These are phyloP conservation scores for Sugiyamaella novakii DNA, from an alignment of 1,139 yeast genomes.

Conservation along the genomic window DNA sequence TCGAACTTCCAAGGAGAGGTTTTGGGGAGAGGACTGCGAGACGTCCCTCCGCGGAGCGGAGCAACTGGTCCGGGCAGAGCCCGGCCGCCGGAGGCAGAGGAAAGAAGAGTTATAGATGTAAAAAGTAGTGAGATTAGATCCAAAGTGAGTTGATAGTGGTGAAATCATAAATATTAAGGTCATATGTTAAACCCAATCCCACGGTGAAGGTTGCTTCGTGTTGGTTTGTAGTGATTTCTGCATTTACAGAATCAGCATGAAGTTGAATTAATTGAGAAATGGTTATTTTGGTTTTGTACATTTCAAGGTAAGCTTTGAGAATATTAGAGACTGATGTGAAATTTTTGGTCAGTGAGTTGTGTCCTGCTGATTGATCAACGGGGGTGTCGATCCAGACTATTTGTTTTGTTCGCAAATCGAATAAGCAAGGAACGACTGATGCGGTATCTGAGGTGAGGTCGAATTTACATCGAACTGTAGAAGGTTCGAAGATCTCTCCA, in stretches of 20 bases:
- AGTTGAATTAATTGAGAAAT: conserved; percentile 16
- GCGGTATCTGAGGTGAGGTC: conserved; percentile 7
- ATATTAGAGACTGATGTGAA: neutral
- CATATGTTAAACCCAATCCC: conserved; percentile 17
- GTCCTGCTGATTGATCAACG: neutral
- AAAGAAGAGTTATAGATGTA: too few relatives aligned
- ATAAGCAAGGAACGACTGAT: conserved; percentile 10
- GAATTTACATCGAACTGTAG: conserved; percentile 16
- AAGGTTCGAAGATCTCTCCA: conserved; percentile 23
- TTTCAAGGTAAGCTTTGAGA: conserved; percentile 8
- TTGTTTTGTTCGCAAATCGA: conserved; percentile 17
- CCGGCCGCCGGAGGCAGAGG: too few relatives aligned
- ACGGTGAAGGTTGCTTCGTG: conserved; percentile 17
- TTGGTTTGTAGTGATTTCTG: conserved; percentile 9
- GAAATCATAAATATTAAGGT: conserved; percentile 20
- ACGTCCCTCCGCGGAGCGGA: too few relatives aligned
- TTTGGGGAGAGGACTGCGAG: too few relatives aligned
- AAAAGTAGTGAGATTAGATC: too few relatives aligned
- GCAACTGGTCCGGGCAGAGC: too few relatives aligned
- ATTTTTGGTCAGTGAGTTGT: conserved; percentile 7
- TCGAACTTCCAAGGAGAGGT: too few relatives aligned
- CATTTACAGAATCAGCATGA: conserved; percentile 12
- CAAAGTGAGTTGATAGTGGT: conserved; percentile 20
- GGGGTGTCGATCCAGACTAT: conserved; percentile 20
- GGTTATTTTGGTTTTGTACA: conserved; percentile 12